Conservation (phyloP, 805 yeast genomes). For the Wickerhamomyces pijperi region DNA sequence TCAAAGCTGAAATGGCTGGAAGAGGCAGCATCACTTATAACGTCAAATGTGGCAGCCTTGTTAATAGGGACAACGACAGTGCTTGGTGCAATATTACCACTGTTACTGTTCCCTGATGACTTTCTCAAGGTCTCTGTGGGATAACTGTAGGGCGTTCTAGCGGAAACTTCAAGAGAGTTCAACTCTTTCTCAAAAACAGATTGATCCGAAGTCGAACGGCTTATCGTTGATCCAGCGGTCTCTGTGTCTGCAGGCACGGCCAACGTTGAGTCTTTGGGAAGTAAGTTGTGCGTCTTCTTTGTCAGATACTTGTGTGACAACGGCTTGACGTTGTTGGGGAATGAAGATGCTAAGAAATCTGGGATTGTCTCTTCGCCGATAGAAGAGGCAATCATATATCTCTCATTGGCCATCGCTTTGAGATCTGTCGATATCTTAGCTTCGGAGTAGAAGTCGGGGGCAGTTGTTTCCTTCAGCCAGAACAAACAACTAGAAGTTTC, state of each 20-base stretch:
- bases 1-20: background rate
- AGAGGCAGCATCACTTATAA: background rate
- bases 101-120: background rate
- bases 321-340: background rate
- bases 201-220: background rate
- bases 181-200: background rate
- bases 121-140: background rate
- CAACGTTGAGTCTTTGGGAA: background rate
- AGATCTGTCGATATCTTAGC: no score
- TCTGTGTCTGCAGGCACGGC: background rate
- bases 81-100: no score
- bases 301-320: background rate
- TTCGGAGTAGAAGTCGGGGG: no score
- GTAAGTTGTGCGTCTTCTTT: background rate
- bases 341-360: background rate
- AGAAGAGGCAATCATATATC: background rate
- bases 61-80: no score
- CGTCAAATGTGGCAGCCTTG: background rate
- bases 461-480: no score
- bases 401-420: background rate
- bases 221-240: background rate
- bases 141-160: background rate
- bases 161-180: no score
- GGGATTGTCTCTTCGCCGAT: background rate
- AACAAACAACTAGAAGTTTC: no score